These are phyloP conservation scores for Amaranthus palmeri DNA, from an alignment of 148 eudicot species.

Conservation along the genomic window DNA sequence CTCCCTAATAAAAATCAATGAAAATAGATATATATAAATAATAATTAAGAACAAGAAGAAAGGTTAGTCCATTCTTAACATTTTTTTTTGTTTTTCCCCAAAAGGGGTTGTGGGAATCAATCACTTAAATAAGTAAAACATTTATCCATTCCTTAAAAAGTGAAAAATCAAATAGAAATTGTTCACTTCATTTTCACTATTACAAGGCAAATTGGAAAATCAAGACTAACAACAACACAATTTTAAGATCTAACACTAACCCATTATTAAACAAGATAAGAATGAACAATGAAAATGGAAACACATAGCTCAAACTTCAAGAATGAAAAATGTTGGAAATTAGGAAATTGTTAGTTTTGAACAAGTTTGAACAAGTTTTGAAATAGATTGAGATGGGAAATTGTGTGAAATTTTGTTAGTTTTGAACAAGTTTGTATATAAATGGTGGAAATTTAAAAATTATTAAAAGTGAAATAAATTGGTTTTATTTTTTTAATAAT, in stretches of 20 bases:
- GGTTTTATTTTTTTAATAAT: too few relatives aligned
- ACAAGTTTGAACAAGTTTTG: too few relatives aligned
- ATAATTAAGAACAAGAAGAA: background rate
- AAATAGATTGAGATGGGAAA: too few relatives aligned
- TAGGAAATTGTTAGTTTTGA: too few relatives aligned
- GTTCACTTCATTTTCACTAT: background rate
- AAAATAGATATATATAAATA: slow-evolving; percentile 2
- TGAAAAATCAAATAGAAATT: background rate
- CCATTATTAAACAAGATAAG: background rate
- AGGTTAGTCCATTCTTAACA: background rate
- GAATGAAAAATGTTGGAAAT: too few relatives aligned
- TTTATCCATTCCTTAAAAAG: background rate
- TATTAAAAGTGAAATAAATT: too few relatives aligned
- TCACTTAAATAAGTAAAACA: background rate
- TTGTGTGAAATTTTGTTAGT: too few relatives aligned
- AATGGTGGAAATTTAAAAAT: too few relatives aligned
- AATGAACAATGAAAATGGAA: background rate
- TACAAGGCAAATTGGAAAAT: background rate
- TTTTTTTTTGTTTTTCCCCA: background rate
- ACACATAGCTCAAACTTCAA: background rate
- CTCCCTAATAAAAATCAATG: background rate
- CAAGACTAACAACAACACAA: background rate
- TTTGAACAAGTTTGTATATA: too few relatives aligned
- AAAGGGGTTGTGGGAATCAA: background rate
- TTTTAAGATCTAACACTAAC: slow-evolving; percentile 1